Base-by-base conservation (phyloP, 441 rosid species). In the Francoa sonchifolia region DNA sequence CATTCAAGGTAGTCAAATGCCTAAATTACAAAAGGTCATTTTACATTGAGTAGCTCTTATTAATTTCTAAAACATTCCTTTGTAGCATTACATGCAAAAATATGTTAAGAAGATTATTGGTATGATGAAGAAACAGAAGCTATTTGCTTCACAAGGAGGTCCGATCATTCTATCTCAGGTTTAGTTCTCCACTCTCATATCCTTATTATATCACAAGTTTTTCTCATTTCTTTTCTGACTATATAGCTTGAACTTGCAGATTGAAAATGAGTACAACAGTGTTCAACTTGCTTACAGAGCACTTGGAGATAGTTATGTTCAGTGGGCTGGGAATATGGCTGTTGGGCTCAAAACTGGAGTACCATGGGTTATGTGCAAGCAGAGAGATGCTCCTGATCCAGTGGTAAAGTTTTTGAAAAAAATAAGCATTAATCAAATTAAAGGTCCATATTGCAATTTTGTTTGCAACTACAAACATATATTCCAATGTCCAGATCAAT, bases 351-450 rank as follows among this genome's bases (percentile, higher is more conserved):
- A 80, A 55, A 76, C 62, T 26, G 96, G 96, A 17, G 76, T 90
- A 30, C 98, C 98, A 44, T 90, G 98, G 98, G 73, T 82, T 47
- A 86, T 90, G 96, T 90, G 96, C 61, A 77, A 77, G 56, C 98
- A 90, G 49, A 61, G 47, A 47, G 90, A 90, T 50, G 89, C 98
- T 57, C 98, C 98, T 48, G 61, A 62, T 0, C 58, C 73, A 37
- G 82, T 90, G 69, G 98, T 89, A 64, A 74, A 72, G 32, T 20
- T 20, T 19, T 21, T 6, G n/a, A n/a, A n/a, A n/a, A n/a, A n/a
- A n/a, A n/a, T n/a, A n/a, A n/a, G n/a, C n/a, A n/a, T n/a, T n/a
- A n/a, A n/a, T n/a, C n/a, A n/a, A n/a, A n/a, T n/a, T n/a, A n/a
- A n/a, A n/a, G n/a, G n/a, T n/a, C n/a, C n/a, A n/a, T n/a, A n/a